Base-by-base conservation (phyloP, 306 rosid genomes). In the Cicer arietinum region DNA sequence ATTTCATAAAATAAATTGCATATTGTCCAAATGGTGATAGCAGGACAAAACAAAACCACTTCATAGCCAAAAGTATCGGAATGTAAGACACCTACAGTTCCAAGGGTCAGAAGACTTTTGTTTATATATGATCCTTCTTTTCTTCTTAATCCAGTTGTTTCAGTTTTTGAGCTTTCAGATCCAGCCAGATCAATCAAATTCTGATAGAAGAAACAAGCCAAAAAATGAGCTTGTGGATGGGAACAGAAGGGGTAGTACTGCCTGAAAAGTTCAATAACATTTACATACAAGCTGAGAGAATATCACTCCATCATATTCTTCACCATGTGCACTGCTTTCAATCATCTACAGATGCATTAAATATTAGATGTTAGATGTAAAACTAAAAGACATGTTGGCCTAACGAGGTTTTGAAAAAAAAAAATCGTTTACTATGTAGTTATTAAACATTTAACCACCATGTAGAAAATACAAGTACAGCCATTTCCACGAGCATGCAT, bases 41-140 rank as follows among this genome's bases (percentile, higher is more conserved):
- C 59, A 43, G 6, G 25, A 54, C 66, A 59, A 67, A 79, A 69
- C 20, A 69, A 67, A 62, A 75, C 37, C 61, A 88, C 45, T 73
- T 14, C 56, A 39, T 18, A 42, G 13, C 42, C 7, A 67, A 79
- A 75, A 73, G 70, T 65, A 67, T 47, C 13, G 57, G 61, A 77
- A 16, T 70, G 40, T 5, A 67, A 22, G 77, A 53, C 83, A 82
- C 99, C 69, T 84, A 95, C 99, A 44, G 99, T 95, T 89, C 99
- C 99, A 80, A 95, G 98, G 63, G 99, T 95, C 83, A 95, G 79
- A 80, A 95, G 99, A 70, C 99, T 95, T 86, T 95, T 95, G 86
- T 95, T 95, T 80, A 95, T 95, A 82, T 92, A 95, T 74, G 99
- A 88, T 86, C 99, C 99, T 82, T 95, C 99, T 88, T 95, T 95